Evolutionary conservation across 768 basidiomycete species (phyloP).

Genomic region (Panaeolus cyanescens): DNA sequence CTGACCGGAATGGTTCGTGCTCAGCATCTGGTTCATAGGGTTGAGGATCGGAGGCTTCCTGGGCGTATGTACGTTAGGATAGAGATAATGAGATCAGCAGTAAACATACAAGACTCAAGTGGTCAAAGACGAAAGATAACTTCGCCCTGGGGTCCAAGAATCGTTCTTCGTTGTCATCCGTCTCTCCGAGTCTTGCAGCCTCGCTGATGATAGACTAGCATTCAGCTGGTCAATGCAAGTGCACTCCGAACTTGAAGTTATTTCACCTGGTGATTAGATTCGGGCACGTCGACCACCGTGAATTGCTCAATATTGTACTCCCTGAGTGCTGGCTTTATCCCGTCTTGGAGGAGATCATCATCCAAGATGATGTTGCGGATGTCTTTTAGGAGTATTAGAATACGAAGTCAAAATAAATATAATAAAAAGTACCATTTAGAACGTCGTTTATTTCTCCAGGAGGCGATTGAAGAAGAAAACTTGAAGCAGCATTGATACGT

Average conservation of each 20-base stretch:
- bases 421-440: constrained; percentile 64
- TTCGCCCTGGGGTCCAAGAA: constrained; percentile 85
- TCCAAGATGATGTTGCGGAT: constrained; percentile 87
- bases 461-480: constrained; percentile 86
- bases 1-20: constrained; percentile 78
- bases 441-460: constrained; percentile 98
- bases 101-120: constrained; percentile 71
- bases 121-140: constrained; percentile 82
- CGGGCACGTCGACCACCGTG: constrained; percentile 83
- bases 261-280: constrained; percentile 72
- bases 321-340: constrained; percentile 74
- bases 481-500: constrained; percentile 71
- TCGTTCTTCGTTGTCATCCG: constrained; percentile 55
- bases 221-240: constrained; percentile 19
- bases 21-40: constrained; percentile 60
- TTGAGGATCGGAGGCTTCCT: constrained; percentile 82
- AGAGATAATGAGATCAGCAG: constrained; percentile 1
- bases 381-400: constrained; percentile 48
- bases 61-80: constrained; percentile 10
- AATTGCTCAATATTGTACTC: constrained; percentile 91
- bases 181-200: constrained; percentile 52
- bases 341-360: constrained; percentile 79
- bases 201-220: constrained; percentile 81
- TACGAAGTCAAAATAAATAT: not conserved
- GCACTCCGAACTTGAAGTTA: not conserved